Conservation (phyloP, 2,329 filamentous ascomycete genomes). For the Sclerotinia minor region DNA sequence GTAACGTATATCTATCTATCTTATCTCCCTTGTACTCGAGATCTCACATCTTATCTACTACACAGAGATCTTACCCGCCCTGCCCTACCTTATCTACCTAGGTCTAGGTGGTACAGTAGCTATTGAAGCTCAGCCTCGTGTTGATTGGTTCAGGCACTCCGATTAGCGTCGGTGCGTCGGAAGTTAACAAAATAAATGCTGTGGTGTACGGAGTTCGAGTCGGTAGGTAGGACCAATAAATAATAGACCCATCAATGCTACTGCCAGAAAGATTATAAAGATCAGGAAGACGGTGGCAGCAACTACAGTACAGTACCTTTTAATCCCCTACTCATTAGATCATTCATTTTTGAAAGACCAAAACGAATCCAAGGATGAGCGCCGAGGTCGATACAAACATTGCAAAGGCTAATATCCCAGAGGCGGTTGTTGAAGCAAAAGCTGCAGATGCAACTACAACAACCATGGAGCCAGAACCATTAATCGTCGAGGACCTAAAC, state of each 20-base stretch:
- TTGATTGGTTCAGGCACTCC: too few species aligned
- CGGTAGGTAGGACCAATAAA: too few species aligned
- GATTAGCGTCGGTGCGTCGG: background rate
- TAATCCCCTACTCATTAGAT: background rate
- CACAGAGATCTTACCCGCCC: too few species aligned
- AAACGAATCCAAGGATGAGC: background rate
- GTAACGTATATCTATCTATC: too few species aligned
- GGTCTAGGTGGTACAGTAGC: too few species aligned
- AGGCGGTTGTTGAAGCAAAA: background rate
- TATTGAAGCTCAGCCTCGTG: background rate
- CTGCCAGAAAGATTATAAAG: background rate
- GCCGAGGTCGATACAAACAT: constrained; percentile 4
- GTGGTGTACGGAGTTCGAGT: too few species aligned
- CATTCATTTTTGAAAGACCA: background rate
- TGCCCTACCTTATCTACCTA: too few species aligned
- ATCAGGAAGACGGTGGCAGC: background rate
- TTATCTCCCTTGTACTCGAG: too few species aligned
- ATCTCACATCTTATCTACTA: too few species aligned
- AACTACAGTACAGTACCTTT: too few species aligned
- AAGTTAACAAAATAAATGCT: background rate
- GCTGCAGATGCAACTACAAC: background rate
- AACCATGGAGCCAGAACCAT: background rate
- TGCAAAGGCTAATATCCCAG: background rate
- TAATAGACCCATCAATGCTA: background rate
- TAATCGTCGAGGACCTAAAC: background rate